Conservation (phyloP, 1,284 basidiomycete species). For the Cystobasidiaceae sp. region DNA sequence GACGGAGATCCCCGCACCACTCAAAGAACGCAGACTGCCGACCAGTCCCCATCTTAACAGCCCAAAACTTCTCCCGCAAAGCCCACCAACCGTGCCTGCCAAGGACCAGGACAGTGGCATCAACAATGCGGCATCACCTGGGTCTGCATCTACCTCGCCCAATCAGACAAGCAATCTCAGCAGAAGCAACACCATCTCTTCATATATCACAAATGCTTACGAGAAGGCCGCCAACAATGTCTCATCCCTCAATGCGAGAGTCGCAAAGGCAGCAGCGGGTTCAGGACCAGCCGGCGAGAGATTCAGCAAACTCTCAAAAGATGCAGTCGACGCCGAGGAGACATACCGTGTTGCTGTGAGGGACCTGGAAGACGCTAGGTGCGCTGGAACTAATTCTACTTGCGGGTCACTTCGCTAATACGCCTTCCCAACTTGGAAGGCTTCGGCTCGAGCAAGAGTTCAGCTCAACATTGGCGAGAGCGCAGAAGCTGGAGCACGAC, state of each 20-base stretch:
- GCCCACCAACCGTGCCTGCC: slow-evolving; percentile 1
- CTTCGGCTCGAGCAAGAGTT: slow-evolving; percentile 37
- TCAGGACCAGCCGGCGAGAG: slow-evolving; percentile 31
- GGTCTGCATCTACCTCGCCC: neutral
- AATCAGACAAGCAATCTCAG: neutral
- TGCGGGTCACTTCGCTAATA: neutral
- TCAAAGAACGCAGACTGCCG: neutral
- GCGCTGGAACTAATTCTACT: neutral
- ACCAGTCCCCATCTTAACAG: slow-evolving; percentile 5
- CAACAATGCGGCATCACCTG: neutral
- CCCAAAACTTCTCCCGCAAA: neutral
- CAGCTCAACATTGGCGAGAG: slow-evolving; percentile 32
- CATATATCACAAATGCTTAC: slow-evolving; percentile 18
- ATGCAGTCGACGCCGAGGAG: slow-evolving; percentile 34
- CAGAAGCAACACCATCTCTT: slow-evolving; percentile 25
- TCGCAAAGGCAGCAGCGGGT: slow-evolving; percentile 30
- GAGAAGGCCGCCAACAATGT: slow-evolving; percentile 24
- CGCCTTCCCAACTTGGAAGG: slow-evolving; percentile 2
- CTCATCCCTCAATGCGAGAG: slow-evolving; percentile 1
- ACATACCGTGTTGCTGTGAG: slow-evolving; percentile 32
- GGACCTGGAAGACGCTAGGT: slow-evolving; percentile 19
- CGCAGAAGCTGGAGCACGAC: slow-evolving; percentile 38
- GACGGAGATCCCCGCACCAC: slow-evolving; percentile 9
- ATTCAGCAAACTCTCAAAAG: slow-evolving; percentile 27
- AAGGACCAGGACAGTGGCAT: neutral